Conservation (phyloP, 331 rosid species). For the Cydonia oblonga region DNA sequence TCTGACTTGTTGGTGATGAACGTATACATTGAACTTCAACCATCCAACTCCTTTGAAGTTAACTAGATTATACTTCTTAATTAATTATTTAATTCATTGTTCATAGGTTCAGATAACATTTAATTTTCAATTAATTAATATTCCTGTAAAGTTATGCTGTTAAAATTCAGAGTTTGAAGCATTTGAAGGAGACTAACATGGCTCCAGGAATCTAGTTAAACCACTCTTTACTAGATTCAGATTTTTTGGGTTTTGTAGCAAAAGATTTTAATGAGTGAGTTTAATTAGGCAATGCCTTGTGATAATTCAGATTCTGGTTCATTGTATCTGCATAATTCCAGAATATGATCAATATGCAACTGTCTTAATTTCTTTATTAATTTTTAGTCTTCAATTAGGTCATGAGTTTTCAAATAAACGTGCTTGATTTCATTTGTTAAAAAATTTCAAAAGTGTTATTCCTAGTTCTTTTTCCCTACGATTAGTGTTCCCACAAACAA, state of each 20-base stretch:
- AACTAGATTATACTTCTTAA: not conserved
- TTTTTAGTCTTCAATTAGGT: too few species aligned
- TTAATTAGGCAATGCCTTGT: too few species aligned
- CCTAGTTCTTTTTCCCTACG: too few species aligned
- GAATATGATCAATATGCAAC: too few species aligned
- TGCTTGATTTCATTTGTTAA: too few species aligned
- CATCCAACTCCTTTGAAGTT: not conserved
- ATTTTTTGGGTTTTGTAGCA: conserved; percentile 22
- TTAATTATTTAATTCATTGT: not conserved
- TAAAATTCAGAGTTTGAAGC: not conserved
- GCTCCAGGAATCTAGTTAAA: conserved; percentile 17
- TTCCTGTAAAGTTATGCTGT: not conserved
- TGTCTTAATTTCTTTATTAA: too few species aligned
- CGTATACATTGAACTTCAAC: conserved; percentile 31
- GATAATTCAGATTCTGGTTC: too few species aligned
- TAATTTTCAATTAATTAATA: not conserved
- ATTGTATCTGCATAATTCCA: too few species aligned
- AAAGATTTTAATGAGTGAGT: too few species aligned
- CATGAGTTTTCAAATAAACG: too few species aligned
- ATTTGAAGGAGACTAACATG: conserved; percentile 10
- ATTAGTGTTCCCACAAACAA: too few species aligned
- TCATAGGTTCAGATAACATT: not conserved
- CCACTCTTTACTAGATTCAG: conserved; percentile 12
- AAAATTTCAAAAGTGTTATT: too few species aligned
- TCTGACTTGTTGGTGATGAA: conserved; percentile 5